phyloP scores from a whole-genome alignment of 2,329 filamentous ascomycete species.

The Pseudogymnoascus sp. region DNA sequence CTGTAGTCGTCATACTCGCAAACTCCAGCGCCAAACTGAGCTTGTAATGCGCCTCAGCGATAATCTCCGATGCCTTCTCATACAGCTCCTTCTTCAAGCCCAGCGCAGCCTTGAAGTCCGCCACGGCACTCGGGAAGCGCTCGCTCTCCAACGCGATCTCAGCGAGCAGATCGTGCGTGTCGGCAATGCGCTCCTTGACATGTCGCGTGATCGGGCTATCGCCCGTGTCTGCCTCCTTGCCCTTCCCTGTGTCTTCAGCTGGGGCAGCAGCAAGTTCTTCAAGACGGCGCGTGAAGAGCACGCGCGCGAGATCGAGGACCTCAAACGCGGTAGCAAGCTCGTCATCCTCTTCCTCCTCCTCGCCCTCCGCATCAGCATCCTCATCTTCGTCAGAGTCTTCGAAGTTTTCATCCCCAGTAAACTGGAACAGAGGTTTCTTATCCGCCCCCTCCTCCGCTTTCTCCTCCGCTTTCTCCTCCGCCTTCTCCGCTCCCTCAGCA shows the following conservation, averaged over 20 bases:
- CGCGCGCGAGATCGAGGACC: constrained; percentile 70
- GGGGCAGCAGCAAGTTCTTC: constrained; percentile 29
- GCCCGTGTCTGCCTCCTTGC: constrained; percentile 33
- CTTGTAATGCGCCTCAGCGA: constrained; percentile 95
- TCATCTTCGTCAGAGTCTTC: constrained; percentile 64
- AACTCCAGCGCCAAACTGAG: constrained; percentile 93
- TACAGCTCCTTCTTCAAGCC: constrained; percentile 72
- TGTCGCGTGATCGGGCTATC: constrained; percentile 40
- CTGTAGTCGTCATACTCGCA: constrained; percentile 62
- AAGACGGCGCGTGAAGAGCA: constrained; percentile 52
- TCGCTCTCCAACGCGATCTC: constrained; percentile 98
- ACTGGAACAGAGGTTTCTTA: constrained; percentile 80
- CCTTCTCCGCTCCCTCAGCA: constrained; percentile 20
- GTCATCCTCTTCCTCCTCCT: constrained; percentile 55
- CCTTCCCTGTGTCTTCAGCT: constrained; percentile 36
- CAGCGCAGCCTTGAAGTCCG: constrained; percentile 70
- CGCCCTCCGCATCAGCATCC: constrained; percentile 18
- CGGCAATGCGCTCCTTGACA: constrained; percentile 77
- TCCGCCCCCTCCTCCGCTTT: constrained; percentile 33
- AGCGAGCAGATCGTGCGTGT: constrained; percentile 87
- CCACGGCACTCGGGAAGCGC: constrained; percentile 76
- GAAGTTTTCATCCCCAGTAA: constrained; percentile 90
- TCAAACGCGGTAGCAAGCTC: constrained; percentile 75
- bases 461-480: constrained; percentile 31
- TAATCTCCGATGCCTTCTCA: constrained; percentile 68